Evolutionary conservation across 2,329 filamentous ascomycete species (phyloP), one percentile per base, ranked within the genome.

Genomic region (Fusarium camptoceras): DNA sequence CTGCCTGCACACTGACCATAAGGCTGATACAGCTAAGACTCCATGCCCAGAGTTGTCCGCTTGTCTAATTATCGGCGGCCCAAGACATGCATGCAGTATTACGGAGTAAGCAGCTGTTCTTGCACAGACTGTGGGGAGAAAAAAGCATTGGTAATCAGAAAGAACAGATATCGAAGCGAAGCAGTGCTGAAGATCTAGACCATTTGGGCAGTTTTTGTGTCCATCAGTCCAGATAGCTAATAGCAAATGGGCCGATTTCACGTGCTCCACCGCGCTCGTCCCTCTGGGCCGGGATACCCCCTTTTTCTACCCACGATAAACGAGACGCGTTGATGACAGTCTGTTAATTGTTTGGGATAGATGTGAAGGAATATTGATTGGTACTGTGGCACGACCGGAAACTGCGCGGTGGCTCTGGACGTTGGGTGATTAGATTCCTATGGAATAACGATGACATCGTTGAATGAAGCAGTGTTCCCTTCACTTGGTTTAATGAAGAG

Each of bases 241-340:
- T 30, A 63, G 16, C 14, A 59, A 66, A 66, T 66, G 61, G 61
- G 63, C 63, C 62, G 62, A 66, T 39, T 66, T 66, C 48, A 12
- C 28, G 16, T 55, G n/a, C 63, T 34, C 63, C 63, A 66, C 63
- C 10, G 7, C 27, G 53, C 31, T 41, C n/a, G 34, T 39, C 47
- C 39, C 22, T 27, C 31, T 60, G 20, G 41, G 31, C 48, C 63
- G 30, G 53, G 43, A 46, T 14, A 27, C 48, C 48, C 22, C 55
- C 27, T 37, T 66, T 39, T 37, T 44, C 20, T 11, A n/a, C 43
- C 20, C n/a, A n/a, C 27, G 49, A 42, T 41, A 11, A 12, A 44
- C 44, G 44, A 57, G 28, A 53, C 18, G 9, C 22, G 31, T n/a
- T 9, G 31, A 39, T 51, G 48, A 51, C 22, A 20, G 8, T 50